Percentiles rank a stretch among this genome's conserved stretches.
Evolutionary conservation across 345 rosid species (phyloP).

Genomic region (Pseudoturritis turrita): DNA sequence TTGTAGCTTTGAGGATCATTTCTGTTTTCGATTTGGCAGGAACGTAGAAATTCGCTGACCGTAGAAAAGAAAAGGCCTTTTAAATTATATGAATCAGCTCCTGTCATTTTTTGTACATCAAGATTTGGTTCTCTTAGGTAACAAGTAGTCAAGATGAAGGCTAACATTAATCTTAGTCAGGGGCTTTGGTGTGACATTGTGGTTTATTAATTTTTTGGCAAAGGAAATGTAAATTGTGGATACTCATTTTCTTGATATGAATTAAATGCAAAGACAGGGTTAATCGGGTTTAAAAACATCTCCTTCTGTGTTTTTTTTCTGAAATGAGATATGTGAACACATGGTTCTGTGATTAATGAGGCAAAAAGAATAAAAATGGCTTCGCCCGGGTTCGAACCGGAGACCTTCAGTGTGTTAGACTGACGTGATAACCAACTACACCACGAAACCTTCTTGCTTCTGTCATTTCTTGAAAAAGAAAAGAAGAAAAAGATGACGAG

Average conservation of each 20-base stretch:
- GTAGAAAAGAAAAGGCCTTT: neutral
- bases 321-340: neutral
- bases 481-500: too few relatives aligned
- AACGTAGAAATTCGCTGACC: slow-evolving; percentile 46
- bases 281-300: neutral
- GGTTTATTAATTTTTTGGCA: neutral
- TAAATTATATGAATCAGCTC: neutral
- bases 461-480: too few relatives aligned
- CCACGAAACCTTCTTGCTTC: slow-evolving; percentile 55
- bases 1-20: neutral
- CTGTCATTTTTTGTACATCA: slow-evolving; percentile 1
- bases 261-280: slow-evolving; percentile 1
- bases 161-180: slow-evolving; percentile 1
- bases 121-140: neutral
- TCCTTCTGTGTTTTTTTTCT: neutral
- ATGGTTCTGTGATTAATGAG: neutral
- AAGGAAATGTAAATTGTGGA: slow-evolving; percentile 23
- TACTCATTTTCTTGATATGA: slow-evolving; percentile 19
- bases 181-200: neutral
- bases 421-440: slow-evolving; percentile 96
- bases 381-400: slow-evolving; percentile 85
- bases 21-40: slow-evolving; percentile 32
- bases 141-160: neutral
- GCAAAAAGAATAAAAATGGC: slow-evolving; percentile 27
- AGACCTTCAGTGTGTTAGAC: slow-evolving; percentile 97